phyloP scores from a whole-genome alignment of 768 basidiomycete species.

The Candolleomyces aberdarensis region DNA sequence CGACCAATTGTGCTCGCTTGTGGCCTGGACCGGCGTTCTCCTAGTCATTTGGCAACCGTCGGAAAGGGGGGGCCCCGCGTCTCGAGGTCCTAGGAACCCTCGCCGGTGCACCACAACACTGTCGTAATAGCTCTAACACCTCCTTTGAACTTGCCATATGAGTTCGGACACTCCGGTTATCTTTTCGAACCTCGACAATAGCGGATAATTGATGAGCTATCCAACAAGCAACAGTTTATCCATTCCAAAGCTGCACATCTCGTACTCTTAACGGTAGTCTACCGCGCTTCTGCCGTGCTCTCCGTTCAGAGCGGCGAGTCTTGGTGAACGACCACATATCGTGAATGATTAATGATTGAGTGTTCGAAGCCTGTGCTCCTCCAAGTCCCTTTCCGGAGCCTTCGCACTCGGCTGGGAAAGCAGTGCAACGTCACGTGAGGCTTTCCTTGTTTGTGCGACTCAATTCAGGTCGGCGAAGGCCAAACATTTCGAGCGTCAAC shows the following conservation, averaged over 20 bases:
- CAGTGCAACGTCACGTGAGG: constrained; percentile 7
- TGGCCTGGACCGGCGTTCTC: too few relatives aligned
- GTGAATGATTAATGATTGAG: too few relatives aligned
- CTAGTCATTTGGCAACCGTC: too few relatives aligned
- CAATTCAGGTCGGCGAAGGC: neutral
- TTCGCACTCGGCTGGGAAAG: neutral
- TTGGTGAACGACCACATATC: too few relatives aligned
- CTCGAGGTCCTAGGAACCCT: too few relatives aligned
- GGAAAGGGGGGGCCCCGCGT: too few relatives aligned
- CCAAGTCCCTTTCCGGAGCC: neutral
- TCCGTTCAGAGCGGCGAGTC: neutral
- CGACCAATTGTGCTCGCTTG: too few relatives aligned
- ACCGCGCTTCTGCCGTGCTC: too few relatives aligned
- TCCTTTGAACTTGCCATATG: neutral
- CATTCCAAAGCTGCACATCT: neutral
- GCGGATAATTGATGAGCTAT: constrained; percentile 1
- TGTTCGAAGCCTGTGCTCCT: neutral
- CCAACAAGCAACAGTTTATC: neutral
- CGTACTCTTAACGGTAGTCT: too few relatives aligned
- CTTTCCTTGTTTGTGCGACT: neutral
- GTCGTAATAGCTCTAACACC: neutral
- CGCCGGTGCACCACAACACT: neutral
- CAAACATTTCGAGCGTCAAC: neutral
- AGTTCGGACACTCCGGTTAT: neutral
- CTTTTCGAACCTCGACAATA: neutral